Evolutionary conservation across 441 rosid genomes (phyloP), one percentile per base, ranked within the genome.

Genomic region (Bocquillonia castaneifolia): DNA sequence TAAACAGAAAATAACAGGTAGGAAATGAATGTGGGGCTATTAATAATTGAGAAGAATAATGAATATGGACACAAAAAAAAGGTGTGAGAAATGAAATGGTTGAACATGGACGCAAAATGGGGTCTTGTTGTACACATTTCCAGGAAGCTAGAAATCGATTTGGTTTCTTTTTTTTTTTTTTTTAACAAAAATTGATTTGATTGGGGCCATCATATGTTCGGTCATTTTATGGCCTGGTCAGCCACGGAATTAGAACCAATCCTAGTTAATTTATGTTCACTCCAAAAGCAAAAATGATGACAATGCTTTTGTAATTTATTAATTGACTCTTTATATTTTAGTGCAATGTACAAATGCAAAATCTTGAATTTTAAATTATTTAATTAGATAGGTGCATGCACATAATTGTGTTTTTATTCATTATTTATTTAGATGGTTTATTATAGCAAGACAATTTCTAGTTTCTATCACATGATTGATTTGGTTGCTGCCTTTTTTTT

Each of bases 21-120:
- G 80, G 76, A 12, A n/a, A n/a, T n/a, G n/a, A n/a, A n/a, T 20
- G 42, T 31, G 29, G 59, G 26, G 39, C 36, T 25, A n/a, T n/a
- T 17, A 26, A 37, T 22, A 29, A 36, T 7, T 1, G 0, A 5
- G 1, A 48, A 29, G 6, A 40, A 14, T 7, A 32, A 62, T 52
- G 48, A 54, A 62, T 12, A 0, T 14, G 36, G 67, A 40, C 54
- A 18, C n/a, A n/a, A n/a, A n/a, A 0, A 61, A 51, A 52, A 40
- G 32, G 37, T 37, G 5, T 7, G 22, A 3, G 51, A 10, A 28
- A 18, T 39, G 10, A 25, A 28, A 12, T 0, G 1, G 29, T 32
- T 68, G 67, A 26, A 72, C 10, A 15, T 44, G 54, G 74, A 53
- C 68, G 31, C 18, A 13, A 72, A 73, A 60, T 39, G 17, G 1